Percentiles rank a stretch among this genome's conserved stretches.
phyloP scores from a whole-genome alignment of 75 land plant species.

The Larix kaempferi region DNA sequence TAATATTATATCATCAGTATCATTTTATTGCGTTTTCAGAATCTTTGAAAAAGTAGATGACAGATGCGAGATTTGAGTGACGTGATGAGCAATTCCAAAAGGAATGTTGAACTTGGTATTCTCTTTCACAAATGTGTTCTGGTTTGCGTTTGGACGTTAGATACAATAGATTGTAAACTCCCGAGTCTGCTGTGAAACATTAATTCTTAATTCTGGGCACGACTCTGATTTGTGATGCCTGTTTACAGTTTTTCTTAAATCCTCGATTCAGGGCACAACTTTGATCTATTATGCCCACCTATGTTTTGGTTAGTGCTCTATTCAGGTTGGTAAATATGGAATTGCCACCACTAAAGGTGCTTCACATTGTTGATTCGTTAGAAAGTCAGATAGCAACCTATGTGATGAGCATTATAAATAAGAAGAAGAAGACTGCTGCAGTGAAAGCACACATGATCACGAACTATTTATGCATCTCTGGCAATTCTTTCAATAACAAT shows the following conservation, averaged over 20 bases:
- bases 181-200: slow-evolving; percentile 6
- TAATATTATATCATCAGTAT: neutral
- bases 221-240: neutral
- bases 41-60: slow-evolving; percentile 63
- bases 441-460: slow-evolving; percentile 77
- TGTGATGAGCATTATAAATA: slow-evolving; percentile 63
- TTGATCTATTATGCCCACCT: no score
- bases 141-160: neutral
- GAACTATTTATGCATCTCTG: slow-evolving; percentile 94
- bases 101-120: slow-evolving; percentile 30
- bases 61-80: slow-evolving; percentile 92
- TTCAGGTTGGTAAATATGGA: slow-evolving; percentile 89
- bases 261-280: no score
- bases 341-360: slow-evolving; percentile 96
- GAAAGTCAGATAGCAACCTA: slow-evolving; percentile 73
- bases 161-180: no score
- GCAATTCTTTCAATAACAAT: slow-evolving; percentile 94
- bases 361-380: slow-evolving; percentile 78
- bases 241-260: neutral
- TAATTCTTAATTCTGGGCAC: neutral
- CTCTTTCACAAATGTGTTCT: neutral
- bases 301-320: neutral
- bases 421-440: slow-evolving; percentile 88
- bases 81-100: slow-evolving; percentile 98
- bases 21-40: slow-evolving; percentile 27